phyloP scores from a whole-genome alignment of 345 rosid genomes.

The Pistacia atlantica region DNA sequence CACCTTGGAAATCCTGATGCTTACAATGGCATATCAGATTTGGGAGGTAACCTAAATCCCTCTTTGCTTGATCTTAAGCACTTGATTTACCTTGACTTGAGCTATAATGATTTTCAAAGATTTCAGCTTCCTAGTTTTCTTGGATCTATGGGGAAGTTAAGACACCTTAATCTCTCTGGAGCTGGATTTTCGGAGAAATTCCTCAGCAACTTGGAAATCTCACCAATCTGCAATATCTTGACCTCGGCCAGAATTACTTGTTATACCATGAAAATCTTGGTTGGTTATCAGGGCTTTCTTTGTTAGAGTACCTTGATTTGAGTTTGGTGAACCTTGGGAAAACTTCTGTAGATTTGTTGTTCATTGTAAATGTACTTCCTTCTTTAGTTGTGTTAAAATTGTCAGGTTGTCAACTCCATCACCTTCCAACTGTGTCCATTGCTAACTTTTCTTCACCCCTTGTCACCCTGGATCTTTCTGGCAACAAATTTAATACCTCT shows the following conservation, averaged over 20 bases:
- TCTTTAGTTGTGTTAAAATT: not conserved
- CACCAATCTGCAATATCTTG: slow-evolving; percentile 4
- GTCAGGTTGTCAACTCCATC: not conserved
- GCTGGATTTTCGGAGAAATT: not conserved
- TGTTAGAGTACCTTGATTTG: not conserved
- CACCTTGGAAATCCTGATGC: slow-evolving; percentile 6
- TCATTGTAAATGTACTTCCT: not conserved
- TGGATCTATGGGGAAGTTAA: not conserved
- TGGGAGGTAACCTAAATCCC: not conserved
- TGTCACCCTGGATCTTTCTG: not conserved
- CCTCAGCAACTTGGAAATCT: slow-evolving; percentile 1
- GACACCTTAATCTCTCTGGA: not conserved
- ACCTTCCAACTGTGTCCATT: not conserved
- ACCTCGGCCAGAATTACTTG: not conserved
- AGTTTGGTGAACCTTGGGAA: not conserved
- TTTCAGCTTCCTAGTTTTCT: not conserved
- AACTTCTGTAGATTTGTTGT: not conserved
- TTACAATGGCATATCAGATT: not conserved
- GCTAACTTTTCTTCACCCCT: not conserved
- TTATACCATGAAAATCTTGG: not conserved
- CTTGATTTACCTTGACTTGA: slow-evolving; percentile 5
- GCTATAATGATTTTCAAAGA: not conserved
- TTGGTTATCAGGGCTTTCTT: not conserved
- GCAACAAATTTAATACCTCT: not conserved
- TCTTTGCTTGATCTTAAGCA: slow-evolving; percentile 4